Conservation (phyloP, 2,329 filamentous ascomycete species). For the Chalaropsis thielavioides region DNA sequence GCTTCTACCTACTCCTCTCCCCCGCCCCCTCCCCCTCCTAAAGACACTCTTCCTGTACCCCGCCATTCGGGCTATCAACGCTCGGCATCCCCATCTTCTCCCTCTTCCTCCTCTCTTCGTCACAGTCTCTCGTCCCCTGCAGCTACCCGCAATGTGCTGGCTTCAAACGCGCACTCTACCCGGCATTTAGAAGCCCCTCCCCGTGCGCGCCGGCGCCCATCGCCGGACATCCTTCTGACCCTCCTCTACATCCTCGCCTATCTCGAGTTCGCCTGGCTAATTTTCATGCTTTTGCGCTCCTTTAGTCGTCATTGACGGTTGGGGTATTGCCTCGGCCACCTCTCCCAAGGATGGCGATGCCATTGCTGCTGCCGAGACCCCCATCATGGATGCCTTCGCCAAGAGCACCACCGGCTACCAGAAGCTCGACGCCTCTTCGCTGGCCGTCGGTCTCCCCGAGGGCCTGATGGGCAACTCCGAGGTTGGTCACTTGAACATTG, state of each 20-base stretch:
- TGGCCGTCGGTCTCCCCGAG: slow-evolving; percentile 89
- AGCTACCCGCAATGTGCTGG: neutral
- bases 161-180: neutral
- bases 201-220: neutral
- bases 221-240: slow-evolving; percentile 26
- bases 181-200: neutral
- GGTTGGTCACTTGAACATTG: slow-evolving; percentile 97
- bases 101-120: neutral
- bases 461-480: slow-evolving; percentile 98
- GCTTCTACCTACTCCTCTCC: slow-evolving; percentile 34
- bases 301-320: slow-evolving; percentile 95
- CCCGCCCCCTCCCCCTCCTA: slow-evolving; percentile 28
- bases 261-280: slow-evolving; percentile 45
- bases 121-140: neutral
- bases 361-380: slow-evolving; percentile 84
- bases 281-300: slow-evolving; percentile 37
- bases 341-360: slow-evolving; percentile 86
- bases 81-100: neutral
- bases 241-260: slow-evolving; percentile 40
- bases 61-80: neutral
- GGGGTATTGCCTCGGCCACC: slow-evolving; percentile 71
- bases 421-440: slow-evolving; percentile 86
- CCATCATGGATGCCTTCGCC: slow-evolving; percentile 85
- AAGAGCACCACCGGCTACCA: slow-evolving; percentile 72
- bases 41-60: neutral